Base-by-base conservation (phyloP, 2,329 filamentous ascomycete genomes). In the Colletotrichum higginsianum region DNA sequence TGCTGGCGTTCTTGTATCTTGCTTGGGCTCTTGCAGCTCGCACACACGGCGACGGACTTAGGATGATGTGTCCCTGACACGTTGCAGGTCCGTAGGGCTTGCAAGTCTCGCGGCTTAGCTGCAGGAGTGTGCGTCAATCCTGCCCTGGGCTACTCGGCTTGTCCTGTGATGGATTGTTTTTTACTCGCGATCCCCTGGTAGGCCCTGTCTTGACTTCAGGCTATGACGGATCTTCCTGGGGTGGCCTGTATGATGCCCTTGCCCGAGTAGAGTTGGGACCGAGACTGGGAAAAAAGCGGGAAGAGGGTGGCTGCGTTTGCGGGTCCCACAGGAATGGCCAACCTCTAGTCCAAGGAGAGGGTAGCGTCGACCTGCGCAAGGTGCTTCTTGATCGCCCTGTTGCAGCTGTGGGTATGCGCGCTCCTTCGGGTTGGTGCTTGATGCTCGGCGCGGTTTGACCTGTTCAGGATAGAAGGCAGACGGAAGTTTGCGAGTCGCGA, bases 31-130 rank as follows among this genome's bases (percentile, higher is more conserved):
- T 72, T 86, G 86, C 84, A 85, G 82, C 85, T 87, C 84, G 85
- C 82, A 89, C 88, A 70, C 69, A 88, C 85, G 84, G 83, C 79
- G 84, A 83, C 79, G 83, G 80, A 80, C 83, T 84, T 82, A 81
- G 82, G 82, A 83, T 89, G 87, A 89, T 88, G 88, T 89, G 87
- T 88, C 86, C 84, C 83, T 85, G 86, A 88, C 88, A 89, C 87
- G 88, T 89, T 87, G 87, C 87, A 87, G 84, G 83, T 79, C 80
- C 82, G 82, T 84, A 87, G 82, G 85, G 86, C 85, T 85, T 86
- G 85, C 83, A 85, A 84, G 81, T 78, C 80, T 80, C 80, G 83
- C 83, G 83, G 84, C 85, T 84, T 82, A 85, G 83, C 84, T 88
- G 86, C 87, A 87, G 84, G 82, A 80, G 80, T 87, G 86, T 87